phyloP scores from a whole-genome alignment of 2,329 filamentous ascomycete genomes.

The Aspergillus pseudoterreus region DNA sequence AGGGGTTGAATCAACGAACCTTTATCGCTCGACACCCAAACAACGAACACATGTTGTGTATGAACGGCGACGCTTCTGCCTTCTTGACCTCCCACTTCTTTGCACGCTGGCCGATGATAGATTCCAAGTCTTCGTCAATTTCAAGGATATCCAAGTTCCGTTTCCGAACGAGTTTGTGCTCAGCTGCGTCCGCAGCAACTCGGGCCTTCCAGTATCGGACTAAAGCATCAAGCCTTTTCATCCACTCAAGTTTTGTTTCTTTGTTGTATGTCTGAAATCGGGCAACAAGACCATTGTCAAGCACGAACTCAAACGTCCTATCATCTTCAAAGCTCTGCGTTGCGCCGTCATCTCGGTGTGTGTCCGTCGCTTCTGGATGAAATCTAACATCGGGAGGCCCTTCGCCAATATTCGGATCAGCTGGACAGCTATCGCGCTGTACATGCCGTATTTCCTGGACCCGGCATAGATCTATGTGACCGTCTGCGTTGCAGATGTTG shows the following conservation, averaged over 20 bases:
- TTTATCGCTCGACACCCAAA: constrained; percentile 59
- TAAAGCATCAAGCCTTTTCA: constrained; percentile 53
- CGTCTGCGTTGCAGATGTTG: constrained; percentile 58
- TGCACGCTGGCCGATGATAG: constrained; percentile 62
- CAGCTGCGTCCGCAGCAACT: constrained; percentile 52
- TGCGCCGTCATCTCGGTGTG: constrained; percentile 49
- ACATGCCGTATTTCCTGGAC: constrained; percentile 57
- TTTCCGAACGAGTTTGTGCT: constrained; percentile 55
- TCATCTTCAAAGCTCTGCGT: constrained; percentile 54
- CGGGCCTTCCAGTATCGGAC: constrained; percentile 61
- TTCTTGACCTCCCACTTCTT: constrained; percentile 66
- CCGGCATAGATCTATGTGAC: constrained; percentile 60
- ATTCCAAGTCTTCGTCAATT: constrained; percentile 64
- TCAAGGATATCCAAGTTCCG: constrained; percentile 58
- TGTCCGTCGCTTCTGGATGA: constrained; percentile 46
- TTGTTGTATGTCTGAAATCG: constrained; percentile 59
- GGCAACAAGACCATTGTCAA: constrained; percentile 60
- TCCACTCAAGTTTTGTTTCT: constrained; percentile 59
- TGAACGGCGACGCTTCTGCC: constrained; percentile 57
- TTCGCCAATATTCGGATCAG: constrained; percentile 49
- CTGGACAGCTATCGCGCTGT: constrained; percentile 48
- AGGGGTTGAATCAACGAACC: constrained; percentile 24
- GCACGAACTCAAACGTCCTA: constrained; percentile 58
- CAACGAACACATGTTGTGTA: constrained; percentile 68
- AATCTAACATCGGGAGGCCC: constrained; percentile 56